These are phyloP conservation scores for Solanum commersonii DNA, from an alignment of 257 asterid genomes.

Conservation along the genomic window DNA sequence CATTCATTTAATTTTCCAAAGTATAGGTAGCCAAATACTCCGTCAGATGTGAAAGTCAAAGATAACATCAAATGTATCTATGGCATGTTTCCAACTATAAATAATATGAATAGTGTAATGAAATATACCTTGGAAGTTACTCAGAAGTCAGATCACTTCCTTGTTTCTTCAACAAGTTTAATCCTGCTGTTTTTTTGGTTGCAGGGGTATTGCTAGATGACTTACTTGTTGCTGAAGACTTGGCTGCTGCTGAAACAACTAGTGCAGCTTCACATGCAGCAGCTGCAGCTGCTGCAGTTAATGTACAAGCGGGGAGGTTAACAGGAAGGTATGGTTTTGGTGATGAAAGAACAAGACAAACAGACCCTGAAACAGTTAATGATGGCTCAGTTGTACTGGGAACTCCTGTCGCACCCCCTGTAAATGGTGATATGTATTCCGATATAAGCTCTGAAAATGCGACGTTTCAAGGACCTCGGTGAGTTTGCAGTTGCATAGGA, in stretches of 20 bases:
- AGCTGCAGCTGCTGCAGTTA: conserved; percentile 76
- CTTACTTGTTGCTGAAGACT: conserved; percentile 96
- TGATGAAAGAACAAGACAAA: conserved; percentile 55
- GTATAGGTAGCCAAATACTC: not conserved
- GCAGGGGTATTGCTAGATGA: conserved; percentile 89
- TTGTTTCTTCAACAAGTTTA: not conserved
- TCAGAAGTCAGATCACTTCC: not conserved
- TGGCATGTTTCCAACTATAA: not conserved
- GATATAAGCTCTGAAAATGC: conserved; percentile 96
- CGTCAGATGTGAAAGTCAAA: not conserved
- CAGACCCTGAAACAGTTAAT: conserved; percentile 35
- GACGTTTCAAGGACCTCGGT: conserved; percentile 76
- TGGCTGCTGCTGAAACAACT: conserved; percentile 97
- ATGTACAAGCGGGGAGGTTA: conserved; percentile 52
- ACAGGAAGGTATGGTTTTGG: conserved; percentile 57
- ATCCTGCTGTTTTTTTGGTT: conserved; percentile 1
- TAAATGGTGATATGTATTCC: conserved; percentile 81
- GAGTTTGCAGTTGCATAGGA: conserved; percentile 14
- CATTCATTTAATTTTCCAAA: not conserved
- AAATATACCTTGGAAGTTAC: not conserved
- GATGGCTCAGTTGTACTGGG: conserved; percentile 95
- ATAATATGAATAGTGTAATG: not conserved
- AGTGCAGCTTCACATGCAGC: conserved; percentile 97
- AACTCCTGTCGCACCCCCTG: conserved; percentile 85
- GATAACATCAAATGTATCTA: not conserved